These are phyloP conservation scores for Xylaria grammica DNA, from an alignment of 495 filamentous ascomycete genomes.

Conservation along the genomic window DNA sequence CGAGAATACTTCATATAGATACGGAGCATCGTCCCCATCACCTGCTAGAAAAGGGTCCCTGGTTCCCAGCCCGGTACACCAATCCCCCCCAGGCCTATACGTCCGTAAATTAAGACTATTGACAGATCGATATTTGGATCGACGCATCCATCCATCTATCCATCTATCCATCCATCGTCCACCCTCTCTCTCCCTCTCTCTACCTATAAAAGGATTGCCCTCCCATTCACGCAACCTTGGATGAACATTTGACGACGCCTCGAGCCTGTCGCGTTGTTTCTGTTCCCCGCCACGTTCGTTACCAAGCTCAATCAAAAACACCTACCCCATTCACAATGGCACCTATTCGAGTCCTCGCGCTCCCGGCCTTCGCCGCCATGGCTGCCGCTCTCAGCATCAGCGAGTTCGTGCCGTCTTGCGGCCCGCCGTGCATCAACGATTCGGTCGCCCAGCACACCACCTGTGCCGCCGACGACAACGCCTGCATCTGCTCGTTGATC, in stretches of 20 bases:
- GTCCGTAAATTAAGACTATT: conserved; percentile 7
- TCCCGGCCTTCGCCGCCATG: conserved; percentile 42
- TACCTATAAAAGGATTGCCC: conserved; percentile 11
- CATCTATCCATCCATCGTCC: background rate
- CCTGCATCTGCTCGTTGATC: conserved; percentile 48
- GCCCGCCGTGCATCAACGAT: conserved; percentile 42
- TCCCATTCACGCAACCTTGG: background rate
- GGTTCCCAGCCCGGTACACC: background rate
- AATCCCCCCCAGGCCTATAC: background rate
- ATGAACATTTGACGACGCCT: background rate
- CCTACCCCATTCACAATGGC: conserved; percentile 27
- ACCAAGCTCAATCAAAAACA: background rate
- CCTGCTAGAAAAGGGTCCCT: conserved; percentile 19
- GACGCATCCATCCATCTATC: background rate
- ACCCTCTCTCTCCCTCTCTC: no score
- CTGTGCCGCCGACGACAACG: conserved; percentile 44
- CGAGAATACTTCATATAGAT: conserved; percentile 6
- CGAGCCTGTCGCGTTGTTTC: background rate
- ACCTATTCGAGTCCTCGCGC: conserved; percentile 36
- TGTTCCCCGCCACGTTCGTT: background rate
- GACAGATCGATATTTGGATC: conserved; percentile 20
- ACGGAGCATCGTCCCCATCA: conserved; percentile 17
- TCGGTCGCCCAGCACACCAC: conserved; percentile 39
- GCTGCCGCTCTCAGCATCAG: conserved; percentile 44
- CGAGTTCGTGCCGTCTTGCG: conserved; percentile 47